These are phyloP conservation scores for Irpex sp. DNA, from an alignment of 1,284 basidiomycete genomes.

Conservation along the genomic window DNA sequence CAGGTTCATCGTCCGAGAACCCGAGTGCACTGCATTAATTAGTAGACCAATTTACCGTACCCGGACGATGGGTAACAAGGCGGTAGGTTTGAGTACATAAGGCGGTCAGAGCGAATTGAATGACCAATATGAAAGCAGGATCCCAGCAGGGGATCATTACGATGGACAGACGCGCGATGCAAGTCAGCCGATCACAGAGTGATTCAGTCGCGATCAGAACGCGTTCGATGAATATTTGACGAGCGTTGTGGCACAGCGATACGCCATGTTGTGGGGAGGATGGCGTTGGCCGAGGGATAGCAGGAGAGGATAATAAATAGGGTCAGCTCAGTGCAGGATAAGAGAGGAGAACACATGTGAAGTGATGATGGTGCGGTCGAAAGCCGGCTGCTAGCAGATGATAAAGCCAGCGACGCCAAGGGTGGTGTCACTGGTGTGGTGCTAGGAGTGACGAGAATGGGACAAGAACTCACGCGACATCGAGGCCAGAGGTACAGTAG, in stretches of 20 bases:
- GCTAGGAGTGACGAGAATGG: neutral
- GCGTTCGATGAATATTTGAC: neutral
- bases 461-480: conserved; percentile 38
- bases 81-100: conserved; percentile 4
- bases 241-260: neutral
- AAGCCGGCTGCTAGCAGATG: neutral
- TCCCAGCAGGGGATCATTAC: neutral
- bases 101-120: neutral
- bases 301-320: neutral
- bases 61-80: neutral
- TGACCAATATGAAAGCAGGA: neutral
- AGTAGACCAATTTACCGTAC: neutral
- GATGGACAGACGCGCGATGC: neutral
- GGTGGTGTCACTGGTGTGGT: too few species aligned
- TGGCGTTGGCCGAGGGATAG: neutral
- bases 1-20: conserved; percentile 31
- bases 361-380: conserved; percentile 4
- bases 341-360: neutral
- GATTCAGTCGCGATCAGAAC: conserved; percentile 8
- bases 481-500: conserved; percentile 48
- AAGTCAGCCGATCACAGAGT: conserved; percentile 4
- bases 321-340: neutral
- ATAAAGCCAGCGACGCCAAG: neutral
- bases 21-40: conserved; percentile 35
- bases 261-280: neutral